Base-by-base conservation (phyloP, 176 grass and related monocot species). In the Themeda triandra region DNA sequence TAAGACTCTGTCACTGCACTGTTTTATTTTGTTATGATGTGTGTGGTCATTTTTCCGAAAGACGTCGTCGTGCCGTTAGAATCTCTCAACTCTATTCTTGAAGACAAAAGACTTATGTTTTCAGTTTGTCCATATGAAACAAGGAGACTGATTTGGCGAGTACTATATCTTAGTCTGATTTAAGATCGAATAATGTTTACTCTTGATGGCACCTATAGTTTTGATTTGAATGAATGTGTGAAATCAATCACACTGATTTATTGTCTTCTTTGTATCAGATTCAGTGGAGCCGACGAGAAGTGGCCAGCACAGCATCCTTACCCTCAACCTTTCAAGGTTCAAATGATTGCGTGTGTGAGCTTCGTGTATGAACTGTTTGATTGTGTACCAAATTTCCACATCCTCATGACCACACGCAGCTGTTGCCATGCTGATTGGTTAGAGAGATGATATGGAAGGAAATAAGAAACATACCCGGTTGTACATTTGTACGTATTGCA, bases 231-330 rank as follows among this genome's bases (percentile, higher is more conserved):
- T 24, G 4, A 64, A 79, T 24, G 11, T 70, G 40, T 72, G 23
- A 21, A 69, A 59, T 76, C 2, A 8, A 27, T 71, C 5, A 29
- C n/a, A 3, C 19, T 66, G 58, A 82, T 39, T 77, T 71, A 5
- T 29, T 30, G 2, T 51, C n/a, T 77, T 71, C 23, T 83, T 49
- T 76, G 28, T 66, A 36, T n/a, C 48, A 83, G 73, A 37, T 80
- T 80, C 24, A 32, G 10, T 53, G 53, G 54, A 79, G 51, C 19
- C 18, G 51, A 54, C 51, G 51, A 56, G 53, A 7, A 11, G 2
- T 77, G 25, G 28, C 59, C 11, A 44, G 10, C 59, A 15, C 63
- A 60, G 5, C 48, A 69, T 80, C 73, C 33, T 30, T 41, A 35
- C 45, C 10, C 40, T 66, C 39, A 41, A 41, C 9, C 39, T 41